A percentile compares a stretch with the other conserved stretches of the same genome.
These are phyloP conservation scores for Penicillium sp. DNA, from an alignment of 2,329 filamentous ascomycete genomes.

Conservation along the genomic window DNA sequence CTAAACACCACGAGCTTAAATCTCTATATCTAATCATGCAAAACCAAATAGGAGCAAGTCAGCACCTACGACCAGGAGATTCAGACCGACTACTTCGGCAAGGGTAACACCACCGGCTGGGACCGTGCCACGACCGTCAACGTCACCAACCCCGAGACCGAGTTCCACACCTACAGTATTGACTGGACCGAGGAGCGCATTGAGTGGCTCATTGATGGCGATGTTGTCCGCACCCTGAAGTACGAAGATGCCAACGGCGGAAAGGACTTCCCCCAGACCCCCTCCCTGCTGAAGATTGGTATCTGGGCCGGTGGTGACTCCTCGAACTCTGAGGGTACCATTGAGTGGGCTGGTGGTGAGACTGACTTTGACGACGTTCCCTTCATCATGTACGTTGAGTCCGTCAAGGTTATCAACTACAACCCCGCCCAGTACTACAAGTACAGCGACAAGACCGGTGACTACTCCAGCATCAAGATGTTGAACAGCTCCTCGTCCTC, in stretches of 20 bases:
- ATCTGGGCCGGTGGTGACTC: constrained; percentile 66
- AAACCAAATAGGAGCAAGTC: constrained; percentile 34
- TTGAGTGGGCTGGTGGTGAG: constrained; percentile 68
- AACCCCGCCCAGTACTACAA: constrained; percentile 63
- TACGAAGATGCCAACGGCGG: constrained; percentile 61
- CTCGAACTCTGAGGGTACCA: constrained; percentile 48
- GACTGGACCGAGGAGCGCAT: constrained; percentile 67
- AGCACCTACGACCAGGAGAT: constrained; percentile 35
- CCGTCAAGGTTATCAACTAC: constrained; percentile 57
- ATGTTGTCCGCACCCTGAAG: constrained; percentile 61
- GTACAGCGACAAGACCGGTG: constrained; percentile 63
- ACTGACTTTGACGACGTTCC: constrained; percentile 67
- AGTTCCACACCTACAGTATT: constrained; percentile 51
- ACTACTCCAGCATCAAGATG: constrained; percentile 60
- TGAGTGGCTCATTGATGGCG: constrained; percentile 66
- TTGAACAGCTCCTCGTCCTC: neutral
- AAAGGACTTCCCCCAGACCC: constrained; percentile 68
- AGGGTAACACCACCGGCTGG: constrained; percentile 76
- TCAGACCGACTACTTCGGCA: constrained; percentile 96
- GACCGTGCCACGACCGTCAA: constrained; percentile 81
- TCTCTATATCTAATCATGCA: neutral
- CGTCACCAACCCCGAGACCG: constrained; percentile 56
- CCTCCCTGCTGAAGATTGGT: constrained; percentile 70
- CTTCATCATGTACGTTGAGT: constrained; percentile 73
- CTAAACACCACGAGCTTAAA: neutral